phyloP scores from a whole-genome alignment of 352 stramenopile species.

The Sclerospora graminicola region DNA sequence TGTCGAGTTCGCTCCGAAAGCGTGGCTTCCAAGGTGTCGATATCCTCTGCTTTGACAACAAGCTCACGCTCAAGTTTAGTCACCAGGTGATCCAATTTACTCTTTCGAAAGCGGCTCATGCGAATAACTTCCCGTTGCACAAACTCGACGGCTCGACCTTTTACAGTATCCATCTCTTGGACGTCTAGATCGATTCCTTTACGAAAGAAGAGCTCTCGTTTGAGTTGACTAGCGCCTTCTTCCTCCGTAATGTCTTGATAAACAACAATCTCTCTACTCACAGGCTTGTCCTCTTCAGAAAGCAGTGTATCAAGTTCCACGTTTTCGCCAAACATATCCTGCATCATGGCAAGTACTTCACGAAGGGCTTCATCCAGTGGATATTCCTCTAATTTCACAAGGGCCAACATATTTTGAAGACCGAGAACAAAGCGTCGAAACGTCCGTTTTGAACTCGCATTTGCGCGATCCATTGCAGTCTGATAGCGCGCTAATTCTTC shows the following conservation, averaged over 20 bases:
- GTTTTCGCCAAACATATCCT: conserved; percentile 45
- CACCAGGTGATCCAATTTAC: no score
- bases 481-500: conserved; percentile 54
- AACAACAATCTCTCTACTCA: conserved; percentile 53
- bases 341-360: conserved; percentile 51
- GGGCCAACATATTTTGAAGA: conserved; percentile 52
- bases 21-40: conserved; percentile 42
- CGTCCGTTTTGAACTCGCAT: conserved; percentile 39
- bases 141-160: no score
- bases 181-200: no score
- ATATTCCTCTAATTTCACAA: no score
- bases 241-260: conserved; percentile 38
- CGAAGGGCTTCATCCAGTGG: conserved; percentile 66
- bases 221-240: conserved; percentile 20
- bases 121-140: conserved; percentile 24
- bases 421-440: conserved; percentile 45
- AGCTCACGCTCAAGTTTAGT: conserved; percentile 48
- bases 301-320: conserved; percentile 39
- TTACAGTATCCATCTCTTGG: no score
- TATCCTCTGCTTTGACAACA: conserved; percentile 30
- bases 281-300: conserved; percentile 46
- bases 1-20: no score
- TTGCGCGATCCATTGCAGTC: conserved; percentile 38
- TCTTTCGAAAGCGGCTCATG: no score
- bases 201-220: no score